Evolutionary conservation across 805 yeast genomes (phyloP), one percentile per base, ranked within the genome.

Genomic region (Barnettozyma botsteinii): DNA sequence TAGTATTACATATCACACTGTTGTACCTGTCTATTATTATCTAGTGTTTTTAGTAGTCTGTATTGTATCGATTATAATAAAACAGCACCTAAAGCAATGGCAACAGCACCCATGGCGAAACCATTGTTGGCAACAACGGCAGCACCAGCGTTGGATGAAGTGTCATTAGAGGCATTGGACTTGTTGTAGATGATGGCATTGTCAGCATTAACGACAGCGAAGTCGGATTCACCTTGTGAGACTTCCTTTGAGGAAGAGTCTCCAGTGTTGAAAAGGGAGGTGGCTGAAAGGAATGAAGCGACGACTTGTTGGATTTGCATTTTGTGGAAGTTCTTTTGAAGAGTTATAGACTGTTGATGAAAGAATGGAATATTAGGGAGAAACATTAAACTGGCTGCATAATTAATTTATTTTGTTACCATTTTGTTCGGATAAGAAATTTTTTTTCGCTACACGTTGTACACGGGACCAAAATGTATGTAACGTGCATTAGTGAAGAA

Each of bases 271-370:
- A 51, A 45, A 24, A 52, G 31, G 37, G 50, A 38, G 33, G 58
- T 33, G 23, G 58, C 48, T 30, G 58, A 56, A 38, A 55, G 35
- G 46, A 50, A 48, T 4, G 58, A 51, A 31, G 59, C 57, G 40
- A 55, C 42, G 43, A 55, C 56, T 53, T 55, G 59, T 47, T 55
- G 59, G 41, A 55, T 48, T 53, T 55, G 59, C 59, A 55, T 55
- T 41, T 13, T 33, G 9, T 4, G 6, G 10, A 23, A 8, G 4
- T 18, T n/a, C 9, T 14, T 18, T 23, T 26, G 6, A 15, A 18
- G 10, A 14, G 18, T 21, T 19, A 18, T 12, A 15, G 38, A 24
- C 14, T 15, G 19, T 15, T 17, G 18, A 22, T 20, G 25, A 18
- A 34, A 15, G 21, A 4, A 23, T 7, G 17, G 13, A 31, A 31